Conservation (phyloP, 2,329 filamentous ascomycete species). For the Emericellopsis cladophorae region DNA sequence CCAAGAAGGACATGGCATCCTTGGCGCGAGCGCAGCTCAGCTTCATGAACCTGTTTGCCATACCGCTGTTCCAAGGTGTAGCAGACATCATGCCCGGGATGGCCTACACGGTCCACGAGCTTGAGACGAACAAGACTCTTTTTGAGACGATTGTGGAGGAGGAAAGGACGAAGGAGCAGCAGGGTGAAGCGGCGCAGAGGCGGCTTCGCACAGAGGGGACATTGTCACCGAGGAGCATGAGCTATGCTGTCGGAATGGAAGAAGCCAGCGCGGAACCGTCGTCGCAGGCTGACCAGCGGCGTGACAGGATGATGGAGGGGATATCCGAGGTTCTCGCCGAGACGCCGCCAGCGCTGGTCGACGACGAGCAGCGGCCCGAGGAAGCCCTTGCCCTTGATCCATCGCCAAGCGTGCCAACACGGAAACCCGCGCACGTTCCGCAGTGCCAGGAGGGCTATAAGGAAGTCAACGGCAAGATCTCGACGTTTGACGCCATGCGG, state of each 20-base stretch:
- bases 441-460: conserved; percentile 17
- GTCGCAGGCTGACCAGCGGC: conserved; percentile 5
- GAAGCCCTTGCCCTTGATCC: conserved; percentile 11
- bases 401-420: conserved; percentile 13
- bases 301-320: conserved; percentile 8
- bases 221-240: conserved; percentile 31
- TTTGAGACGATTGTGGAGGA: conserved; percentile 59
- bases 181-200: conserved; percentile 18
- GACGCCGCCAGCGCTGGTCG: conserved; percentile 10
- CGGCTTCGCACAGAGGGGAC: conserved; percentile 25
- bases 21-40: conserved; percentile 80
- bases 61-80: conserved; percentile 81
- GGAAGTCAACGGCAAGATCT: conserved; percentile 28
- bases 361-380: conserved; percentile 10
- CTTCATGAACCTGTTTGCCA: conserved; percentile 94
- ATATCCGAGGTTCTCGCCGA: conserved; percentile 7
- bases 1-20: conserved; percentile 72
- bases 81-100: conserved; percentile 77
- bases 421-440: conserved; percentile 15
- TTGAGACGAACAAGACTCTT: conserved; percentile 60
- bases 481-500: conserved; percentile 30
- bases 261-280: conserved; percentile 10
- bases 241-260: conserved; percentile 18
- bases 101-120: conserved; percentile 71
- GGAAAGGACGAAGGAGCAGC: conserved; percentile 37